Conservation (phyloP, 352 stramenopile genomes). For the Globisporangium splendens region DNA sequence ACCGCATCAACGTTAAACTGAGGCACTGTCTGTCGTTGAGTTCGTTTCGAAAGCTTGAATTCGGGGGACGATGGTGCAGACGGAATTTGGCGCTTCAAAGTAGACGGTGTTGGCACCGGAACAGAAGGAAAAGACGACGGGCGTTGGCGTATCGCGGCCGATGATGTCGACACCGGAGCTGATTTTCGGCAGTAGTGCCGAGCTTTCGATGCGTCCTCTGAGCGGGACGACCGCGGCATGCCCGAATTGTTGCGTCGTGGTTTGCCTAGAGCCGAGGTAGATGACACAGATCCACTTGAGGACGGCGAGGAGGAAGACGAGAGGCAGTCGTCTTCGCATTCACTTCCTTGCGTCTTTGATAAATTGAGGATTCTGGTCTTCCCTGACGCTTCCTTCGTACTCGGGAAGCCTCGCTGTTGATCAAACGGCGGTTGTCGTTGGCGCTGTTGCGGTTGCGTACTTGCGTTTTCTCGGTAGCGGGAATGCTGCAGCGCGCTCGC, state of each 20-base stretch:
- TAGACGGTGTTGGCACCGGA: background rate
- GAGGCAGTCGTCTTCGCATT: conserved; percentile 15
- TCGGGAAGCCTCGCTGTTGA: conserved; percentile 22
- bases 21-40: background rate
- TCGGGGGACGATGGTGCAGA: background rate
- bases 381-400: background rate
- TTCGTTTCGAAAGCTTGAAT: background rate
- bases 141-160: background rate
- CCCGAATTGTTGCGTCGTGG: background rate
- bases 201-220: background rate
- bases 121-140: background rate
- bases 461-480: no score
- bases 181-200: conserved; percentile 8
- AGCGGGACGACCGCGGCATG: background rate
- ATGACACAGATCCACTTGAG: conserved; percentile 9
- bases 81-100: background rate
- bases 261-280: no score
- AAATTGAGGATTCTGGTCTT: conserved; percentile 1
- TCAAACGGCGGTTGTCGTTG: conserved; percentile 17
- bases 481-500: no score
- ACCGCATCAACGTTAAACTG: conserved; percentile 18
- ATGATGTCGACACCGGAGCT: background rate
- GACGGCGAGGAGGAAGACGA: conserved; percentile 48
- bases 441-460: background rate
- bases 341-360: background rate